These are phyloP conservation scores for Phytopythium mirpurense DNA, from an alignment of 352 stramenopile genomes.

Conservation along the genomic window DNA sequence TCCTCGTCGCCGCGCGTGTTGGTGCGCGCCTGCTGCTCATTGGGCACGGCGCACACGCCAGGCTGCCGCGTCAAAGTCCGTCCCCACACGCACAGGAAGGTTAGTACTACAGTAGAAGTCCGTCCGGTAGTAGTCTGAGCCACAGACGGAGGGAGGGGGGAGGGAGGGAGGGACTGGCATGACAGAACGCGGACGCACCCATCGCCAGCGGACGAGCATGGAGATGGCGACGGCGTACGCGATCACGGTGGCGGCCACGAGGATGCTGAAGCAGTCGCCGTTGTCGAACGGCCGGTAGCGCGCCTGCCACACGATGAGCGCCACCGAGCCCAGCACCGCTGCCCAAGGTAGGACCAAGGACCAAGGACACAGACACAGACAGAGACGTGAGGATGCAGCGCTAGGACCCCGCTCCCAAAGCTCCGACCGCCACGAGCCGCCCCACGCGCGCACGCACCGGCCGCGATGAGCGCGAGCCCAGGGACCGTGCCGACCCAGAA, in stretches of 20 bases:
- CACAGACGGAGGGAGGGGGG: neutral
- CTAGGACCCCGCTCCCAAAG: too few relatives aligned
- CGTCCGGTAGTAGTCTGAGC: too few relatives aligned
- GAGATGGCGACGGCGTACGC: constrained; percentile 61
- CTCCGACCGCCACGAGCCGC: too few relatives aligned
- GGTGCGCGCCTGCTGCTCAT: constrained; percentile 60
- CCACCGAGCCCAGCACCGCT: constrained; percentile 40
- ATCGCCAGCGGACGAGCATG: constrained; percentile 75
- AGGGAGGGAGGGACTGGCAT: neutral
- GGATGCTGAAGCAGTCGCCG: constrained; percentile 68
- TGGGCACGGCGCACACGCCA: constrained; percentile 66
- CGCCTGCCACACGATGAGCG: constrained; percentile 53
- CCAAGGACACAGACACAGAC: too few relatives aligned
- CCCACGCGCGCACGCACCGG: constrained; percentile 24
- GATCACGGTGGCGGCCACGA: constrained; percentile 58
- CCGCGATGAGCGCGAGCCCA: constrained; percentile 38
- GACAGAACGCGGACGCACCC: constrained; percentile 21
- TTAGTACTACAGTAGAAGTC: too few relatives aligned
- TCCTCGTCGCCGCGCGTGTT: constrained; percentile 15
- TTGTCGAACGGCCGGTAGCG: constrained; percentile 55
- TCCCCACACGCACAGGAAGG: too few relatives aligned
- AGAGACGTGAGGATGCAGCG: too few relatives aligned
- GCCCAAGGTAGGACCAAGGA: neutral
- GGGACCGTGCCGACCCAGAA: constrained; percentile 55
- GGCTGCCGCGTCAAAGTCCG: too few relatives aligned